Percentiles rank a stretch among this genome's conserved stretches.
These are phyloP conservation scores for Zopfia rhizophila DNA, from an alignment of 2,329 filamentous ascomycete genomes.

Conservation along the genomic window DNA sequence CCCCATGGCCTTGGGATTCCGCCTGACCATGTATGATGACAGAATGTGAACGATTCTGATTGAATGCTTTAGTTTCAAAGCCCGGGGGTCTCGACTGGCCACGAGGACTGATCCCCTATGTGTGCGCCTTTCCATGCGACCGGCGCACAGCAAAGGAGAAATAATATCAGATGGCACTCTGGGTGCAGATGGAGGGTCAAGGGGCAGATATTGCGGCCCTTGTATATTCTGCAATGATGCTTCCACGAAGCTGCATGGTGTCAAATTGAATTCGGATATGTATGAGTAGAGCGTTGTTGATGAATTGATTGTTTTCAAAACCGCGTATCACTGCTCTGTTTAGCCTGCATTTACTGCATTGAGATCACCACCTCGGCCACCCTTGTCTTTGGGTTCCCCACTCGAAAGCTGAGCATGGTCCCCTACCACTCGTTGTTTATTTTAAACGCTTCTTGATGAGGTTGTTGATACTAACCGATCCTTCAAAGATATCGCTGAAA, in stretches of 20 bases:
- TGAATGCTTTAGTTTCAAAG: constrained; percentile 29
- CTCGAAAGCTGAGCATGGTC: too few relatives aligned
- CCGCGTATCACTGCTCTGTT: too few relatives aligned
- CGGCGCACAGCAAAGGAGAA: constrained; percentile 18
- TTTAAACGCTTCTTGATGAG: too few relatives aligned
- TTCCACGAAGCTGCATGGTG: constrained; percentile 16
- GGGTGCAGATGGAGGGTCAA: too few relatives aligned
- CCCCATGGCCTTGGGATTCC: constrained; percentile 25
- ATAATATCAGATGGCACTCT: constrained; percentile 19
- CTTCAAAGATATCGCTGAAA: constrained; percentile 18
- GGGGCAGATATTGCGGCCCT: constrained; percentile 28
- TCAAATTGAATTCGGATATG: constrained; percentile 8
- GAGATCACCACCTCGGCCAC: not conserved
- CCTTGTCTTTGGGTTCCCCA: constrained; percentile 1
- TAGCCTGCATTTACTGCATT: constrained; percentile 7
- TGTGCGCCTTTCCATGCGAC: constrained; percentile 15
- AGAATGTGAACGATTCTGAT: constrained; percentile 23
- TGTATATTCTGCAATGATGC: constrained; percentile 24
- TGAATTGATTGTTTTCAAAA: constrained; percentile 8
- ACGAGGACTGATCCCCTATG: constrained; percentile 26
- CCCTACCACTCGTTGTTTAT: too few relatives aligned
- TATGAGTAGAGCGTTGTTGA: constrained; percentile 21
- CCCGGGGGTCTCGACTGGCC: constrained; percentile 35
- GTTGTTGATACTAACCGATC: too few relatives aligned
- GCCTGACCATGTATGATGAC: constrained; percentile 41